Conservation (phyloP, 1,284 basidiomycete species). For the Fomitopsis palustris region DNA sequence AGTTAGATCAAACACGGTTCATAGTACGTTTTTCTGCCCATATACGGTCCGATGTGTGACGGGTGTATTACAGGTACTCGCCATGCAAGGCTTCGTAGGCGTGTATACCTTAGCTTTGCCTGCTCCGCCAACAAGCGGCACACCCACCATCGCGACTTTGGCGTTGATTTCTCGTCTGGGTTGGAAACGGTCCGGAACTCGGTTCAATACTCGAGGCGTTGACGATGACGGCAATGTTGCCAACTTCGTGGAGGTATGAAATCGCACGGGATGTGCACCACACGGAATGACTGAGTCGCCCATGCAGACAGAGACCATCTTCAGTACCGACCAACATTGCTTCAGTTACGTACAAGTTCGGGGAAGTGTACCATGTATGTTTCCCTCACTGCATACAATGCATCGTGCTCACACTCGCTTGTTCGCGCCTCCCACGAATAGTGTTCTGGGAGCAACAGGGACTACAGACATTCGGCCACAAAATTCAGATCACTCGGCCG, state of each 20-base stretch:
- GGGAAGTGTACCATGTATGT: constrained; percentile 88
- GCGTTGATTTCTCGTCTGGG: constrained; percentile 85
- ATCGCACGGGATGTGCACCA: not conserved
- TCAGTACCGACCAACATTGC: constrained; percentile 80
- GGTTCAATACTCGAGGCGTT: constrained; percentile 96
- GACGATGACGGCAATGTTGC: constrained; percentile 98
- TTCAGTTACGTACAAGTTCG: constrained; percentile 92
- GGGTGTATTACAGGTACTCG: constrained; percentile 54
- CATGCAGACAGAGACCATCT: constrained; percentile 82
- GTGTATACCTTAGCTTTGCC: constrained; percentile 68
- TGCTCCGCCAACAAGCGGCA: constrained; percentile 67
- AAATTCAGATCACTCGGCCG: constrained; percentile 92
- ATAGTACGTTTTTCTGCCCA: constrained; percentile 52
- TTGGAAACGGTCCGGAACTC: constrained; percentile 94
- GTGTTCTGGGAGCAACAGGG: constrained; percentile 99
- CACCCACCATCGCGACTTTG: constrained; percentile 64
- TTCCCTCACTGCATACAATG: constrained; percentile 14
- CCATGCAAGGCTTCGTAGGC: constrained; percentile 92
- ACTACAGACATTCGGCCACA: constrained; percentile 84
- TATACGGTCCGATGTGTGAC: not conserved
- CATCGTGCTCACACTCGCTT: constrained; percentile 13
- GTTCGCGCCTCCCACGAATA: constrained; percentile 26
- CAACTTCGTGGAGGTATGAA: constrained; percentile 89
- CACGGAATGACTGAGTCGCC: constrained; percentile 11
- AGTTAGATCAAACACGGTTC: constrained; percentile 77